Evolutionary conservation across 2,329 filamentous ascomycete genomes (phyloP).

Genomic region (Talaromyces sp.): DNA sequence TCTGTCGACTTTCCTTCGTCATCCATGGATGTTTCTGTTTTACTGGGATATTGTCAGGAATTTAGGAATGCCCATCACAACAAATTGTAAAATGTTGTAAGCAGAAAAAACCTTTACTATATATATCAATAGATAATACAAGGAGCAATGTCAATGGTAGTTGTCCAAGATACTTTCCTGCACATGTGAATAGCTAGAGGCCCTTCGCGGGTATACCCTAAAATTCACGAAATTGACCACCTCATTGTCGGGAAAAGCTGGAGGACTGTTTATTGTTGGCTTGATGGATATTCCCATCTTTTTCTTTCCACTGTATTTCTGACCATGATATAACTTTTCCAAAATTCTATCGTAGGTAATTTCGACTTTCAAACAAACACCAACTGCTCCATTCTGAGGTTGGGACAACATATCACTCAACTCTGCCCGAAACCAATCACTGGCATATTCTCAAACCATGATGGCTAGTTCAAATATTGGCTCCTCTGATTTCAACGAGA

Average conservation of each 20-base stretch:
- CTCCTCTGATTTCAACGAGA: neutral
- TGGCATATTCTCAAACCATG: neutral
- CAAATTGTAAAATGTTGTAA: too few species aligned
- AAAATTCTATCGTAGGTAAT: too few species aligned
- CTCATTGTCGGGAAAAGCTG: neutral
- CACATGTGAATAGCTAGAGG: neutral
- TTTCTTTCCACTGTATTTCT: neutral
- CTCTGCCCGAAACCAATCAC: neutral
- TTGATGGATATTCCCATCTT: neutral
- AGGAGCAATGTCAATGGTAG: neutral
- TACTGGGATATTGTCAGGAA: too few species aligned
- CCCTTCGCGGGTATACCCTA: neutral
- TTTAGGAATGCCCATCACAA: too few species aligned
- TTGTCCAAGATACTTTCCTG: neutral
- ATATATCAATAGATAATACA: neutral
- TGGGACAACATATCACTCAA: neutral
- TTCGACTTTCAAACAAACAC: neutral
- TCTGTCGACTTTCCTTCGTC: too few species aligned
- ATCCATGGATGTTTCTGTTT: too few species aligned
- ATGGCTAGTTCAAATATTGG: neutral
- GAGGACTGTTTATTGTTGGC: too few species aligned
- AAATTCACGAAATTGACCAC: neutral
- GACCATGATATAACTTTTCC: neutral
- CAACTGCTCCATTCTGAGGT: too few species aligned
- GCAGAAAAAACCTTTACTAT: neutral